Evolutionary conservation across 2,329 filamentous ascomycete species (phyloP), one percentile per base, ranked within the genome.

Genomic region (Aspergillus unguis): DNA sequence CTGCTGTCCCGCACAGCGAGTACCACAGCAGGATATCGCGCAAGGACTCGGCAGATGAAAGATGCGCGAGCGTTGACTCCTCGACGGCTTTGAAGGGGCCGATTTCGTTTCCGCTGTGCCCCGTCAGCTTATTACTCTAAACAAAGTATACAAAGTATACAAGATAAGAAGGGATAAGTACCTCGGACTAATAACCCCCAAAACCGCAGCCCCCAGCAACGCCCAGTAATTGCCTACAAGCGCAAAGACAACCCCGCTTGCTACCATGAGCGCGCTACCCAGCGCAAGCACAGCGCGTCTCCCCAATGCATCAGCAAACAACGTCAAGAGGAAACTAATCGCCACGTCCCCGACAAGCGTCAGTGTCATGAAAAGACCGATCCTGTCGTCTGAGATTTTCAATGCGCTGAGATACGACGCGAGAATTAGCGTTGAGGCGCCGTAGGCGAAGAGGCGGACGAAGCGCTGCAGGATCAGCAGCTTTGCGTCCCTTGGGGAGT

Each of bases 21-120:
- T 87, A 85, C 85, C 85, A 87, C 6, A 81, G 78, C 53, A 86
- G 73, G n/a, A 87, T 83, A 66, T 87, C 83, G 10, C 82, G 73
- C 43, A 85, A 72, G 1, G 77, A 80, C 29, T 74, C 67, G 0
- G 78, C 75, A 0, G 71, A 76, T 0, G 83, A 85, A 41, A 87
- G 72, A 62, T 86, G 82, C 4, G 83, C 81, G 6, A 87, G 64
- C 32, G 80, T 82, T 0, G 80, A 83, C 72, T 87, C 84, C 63
- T 87, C 85, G 31, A 88, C 81, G 3, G 82, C 82, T 35, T 84
- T 74, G 58, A 87, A 87, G 0, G 85, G 85, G 0, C 85, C 85
- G 62, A 87, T 85, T 58, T 87, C 85, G 11, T 82, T 80, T 5
- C 85, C 85, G 59, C 70, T 72, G 44, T 10, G 4, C 9, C 27